Evolutionary conservation across 2,329 filamentous ascomycete genomes (phyloP).

Genomic region (Leptosphaerulina australis): DNA sequence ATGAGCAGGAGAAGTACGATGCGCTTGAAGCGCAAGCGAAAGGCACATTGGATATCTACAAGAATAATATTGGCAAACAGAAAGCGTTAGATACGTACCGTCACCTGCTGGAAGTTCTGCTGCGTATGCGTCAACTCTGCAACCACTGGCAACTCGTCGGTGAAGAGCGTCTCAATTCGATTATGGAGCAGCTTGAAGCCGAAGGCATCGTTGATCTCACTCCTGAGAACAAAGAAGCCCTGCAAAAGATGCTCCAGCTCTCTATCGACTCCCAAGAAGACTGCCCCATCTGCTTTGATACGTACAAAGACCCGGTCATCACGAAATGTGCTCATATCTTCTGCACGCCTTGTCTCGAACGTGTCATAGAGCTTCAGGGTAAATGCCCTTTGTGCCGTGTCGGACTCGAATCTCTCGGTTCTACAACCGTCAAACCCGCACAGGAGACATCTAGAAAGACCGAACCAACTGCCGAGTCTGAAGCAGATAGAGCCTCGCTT

Average conservation of each 20-base stretch:
- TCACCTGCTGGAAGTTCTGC: conserved; percentile 77
- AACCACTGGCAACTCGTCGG: conserved; percentile 87
- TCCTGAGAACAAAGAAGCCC: conserved; percentile 70
- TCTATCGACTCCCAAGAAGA: conserved; percentile 82
- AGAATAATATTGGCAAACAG: conserved; percentile 52
- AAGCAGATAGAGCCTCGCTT: conserved; percentile 63
- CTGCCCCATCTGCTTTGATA: conserved; percentile 81
- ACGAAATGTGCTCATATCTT: conserved; percentile 85
- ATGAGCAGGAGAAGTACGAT: conserved; percentile 80
- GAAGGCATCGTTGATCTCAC: conserved; percentile 72
- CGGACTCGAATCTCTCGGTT: conserved; percentile 56
- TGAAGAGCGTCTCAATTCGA: conserved; percentile 69
- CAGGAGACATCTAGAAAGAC: conserved; percentile 53
- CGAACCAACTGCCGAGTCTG: conserved; percentile 29
- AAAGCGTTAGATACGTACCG: conserved; percentile 63
- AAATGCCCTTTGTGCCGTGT: conserved; percentile 87
- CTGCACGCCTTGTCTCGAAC: conserved; percentile 74
- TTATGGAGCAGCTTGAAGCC: conserved; percentile 71
- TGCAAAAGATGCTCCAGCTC: conserved; percentile 77
- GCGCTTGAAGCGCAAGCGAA: conserved; percentile 73
- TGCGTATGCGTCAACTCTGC: conserved; percentile 84
- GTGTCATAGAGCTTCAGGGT: conserved; percentile 74
- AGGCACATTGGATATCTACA: conserved; percentile 69
- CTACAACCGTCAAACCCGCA: conserved; percentile 69
- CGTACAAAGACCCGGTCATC: conserved; percentile 74